Percentiles rank a stretch among this genome's conserved stretches.
phyloP scores from a whole-genome alignment of 441 rosid genomes.

The Corymbia citriodora region DNA sequence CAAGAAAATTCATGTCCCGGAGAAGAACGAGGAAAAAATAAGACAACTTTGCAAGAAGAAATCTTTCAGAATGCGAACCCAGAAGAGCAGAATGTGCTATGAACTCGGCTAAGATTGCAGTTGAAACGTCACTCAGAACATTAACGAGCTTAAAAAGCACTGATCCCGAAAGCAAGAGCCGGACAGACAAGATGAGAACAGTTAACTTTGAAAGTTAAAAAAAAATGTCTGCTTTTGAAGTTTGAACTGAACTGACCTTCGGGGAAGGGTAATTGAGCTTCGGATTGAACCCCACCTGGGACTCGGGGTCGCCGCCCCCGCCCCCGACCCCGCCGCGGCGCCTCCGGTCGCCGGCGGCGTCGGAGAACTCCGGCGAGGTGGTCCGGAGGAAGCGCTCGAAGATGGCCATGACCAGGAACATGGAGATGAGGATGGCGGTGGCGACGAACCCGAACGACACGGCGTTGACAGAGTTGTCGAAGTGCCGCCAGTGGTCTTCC shows the following conservation, averaged over 20 bases:
- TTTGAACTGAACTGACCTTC: conserved; percentile 42
- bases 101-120: background rate
- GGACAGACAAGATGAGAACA: background rate
- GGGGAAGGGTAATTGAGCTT: conserved; percentile 82
- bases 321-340: conserved; percentile 7
- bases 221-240: too few relatives aligned
- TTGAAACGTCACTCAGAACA: background rate
- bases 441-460: conserved; percentile 98
- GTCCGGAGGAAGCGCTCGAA: conserved; percentile 83
- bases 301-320: conserved; percentile 38
- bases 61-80: background rate
- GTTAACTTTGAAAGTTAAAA: background rate
- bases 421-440: conserved; percentile 93
- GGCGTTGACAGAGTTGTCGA: conserved; percentile 78
- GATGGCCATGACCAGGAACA: conserved; percentile 97
- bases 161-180: background rate
- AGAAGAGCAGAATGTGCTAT: background rate
- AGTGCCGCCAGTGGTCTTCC: conserved; percentile 60
- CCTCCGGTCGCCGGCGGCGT: background rate
- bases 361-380: conserved; percentile 18
- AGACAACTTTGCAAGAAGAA: background rate
- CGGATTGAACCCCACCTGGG: conserved; percentile 43
- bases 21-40: background rate
- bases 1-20: background rate
- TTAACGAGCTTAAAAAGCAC: background rate